Conservation (phyloP, 371 early-diverging fungal genomes). For the Cokeromyces recurvatus region DNA sequence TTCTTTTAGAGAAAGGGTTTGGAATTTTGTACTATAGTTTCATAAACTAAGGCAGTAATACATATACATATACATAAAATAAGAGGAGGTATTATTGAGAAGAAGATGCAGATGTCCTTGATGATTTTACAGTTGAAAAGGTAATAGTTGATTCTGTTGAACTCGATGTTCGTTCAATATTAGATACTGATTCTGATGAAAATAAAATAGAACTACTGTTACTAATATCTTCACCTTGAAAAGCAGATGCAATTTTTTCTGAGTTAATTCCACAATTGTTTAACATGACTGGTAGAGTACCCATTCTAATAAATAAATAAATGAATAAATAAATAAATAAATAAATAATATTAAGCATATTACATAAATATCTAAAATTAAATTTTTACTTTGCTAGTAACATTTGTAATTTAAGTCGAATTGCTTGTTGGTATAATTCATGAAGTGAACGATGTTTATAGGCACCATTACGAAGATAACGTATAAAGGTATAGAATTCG, state of each 20-base stretch:
- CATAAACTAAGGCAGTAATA: too few relatives aligned
- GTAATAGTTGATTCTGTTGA: slow-evolving; percentile 27
- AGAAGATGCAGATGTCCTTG: slow-evolving; percentile 5
- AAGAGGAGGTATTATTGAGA: too few relatives aligned
- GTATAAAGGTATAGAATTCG: slow-evolving; percentile 76
- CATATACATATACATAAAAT: too few relatives aligned
- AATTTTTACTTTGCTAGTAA: slow-evolving; percentile 28
- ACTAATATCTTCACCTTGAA: slow-evolving; percentile 14
- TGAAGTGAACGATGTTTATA: slow-evolving; percentile 60
- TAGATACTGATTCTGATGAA: slow-evolving; percentile 7
- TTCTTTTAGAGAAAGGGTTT: too few relatives aligned
- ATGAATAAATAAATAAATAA: not conserved
- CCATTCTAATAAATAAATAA: slow-evolving; percentile 22
- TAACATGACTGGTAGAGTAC: slow-evolving; percentile 24
- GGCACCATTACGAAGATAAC: slow-evolving; percentile 66
- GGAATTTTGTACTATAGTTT: too few relatives aligned
- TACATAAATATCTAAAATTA: too few relatives aligned
- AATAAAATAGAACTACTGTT: slow-evolving; percentile 3
- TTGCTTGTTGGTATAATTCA: slow-evolving; percentile 64
- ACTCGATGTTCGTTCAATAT: slow-evolving; percentile 15
- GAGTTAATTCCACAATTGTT: slow-evolving; percentile 19
- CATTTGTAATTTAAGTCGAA: slow-evolving; percentile 68
- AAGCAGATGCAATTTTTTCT: slow-evolving; percentile 17
- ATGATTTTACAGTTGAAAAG: slow-evolving; percentile 8
- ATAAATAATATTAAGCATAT: not conserved